Conservation (phyloP, 2,329 filamentous ascomycete species). For the Phialophora macrospora region DNA sequence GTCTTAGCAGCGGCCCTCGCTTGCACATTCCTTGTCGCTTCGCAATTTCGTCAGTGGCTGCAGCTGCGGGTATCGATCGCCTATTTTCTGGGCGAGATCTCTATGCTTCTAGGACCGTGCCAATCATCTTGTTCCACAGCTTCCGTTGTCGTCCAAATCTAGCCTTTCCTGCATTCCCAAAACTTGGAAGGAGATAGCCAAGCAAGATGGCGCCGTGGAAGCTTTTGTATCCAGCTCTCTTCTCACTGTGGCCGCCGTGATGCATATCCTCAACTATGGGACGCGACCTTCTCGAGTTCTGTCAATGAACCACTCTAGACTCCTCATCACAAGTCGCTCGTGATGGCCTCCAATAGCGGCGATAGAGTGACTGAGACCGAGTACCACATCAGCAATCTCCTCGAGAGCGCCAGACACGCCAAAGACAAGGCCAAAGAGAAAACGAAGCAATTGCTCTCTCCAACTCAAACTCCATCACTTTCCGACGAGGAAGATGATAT, state of each 20-base stretch:
- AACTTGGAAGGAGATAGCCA: conserved; percentile 14
- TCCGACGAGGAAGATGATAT: conserved; percentile 23
- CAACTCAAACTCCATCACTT: not conserved
- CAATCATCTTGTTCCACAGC: conserved; percentile 11
- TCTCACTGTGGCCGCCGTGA: not conserved
- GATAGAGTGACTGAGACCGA: conserved; percentile 21
- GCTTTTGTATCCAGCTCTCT: not conserved
- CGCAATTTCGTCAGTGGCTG: not conserved
- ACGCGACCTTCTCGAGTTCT: not conserved
- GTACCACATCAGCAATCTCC: conserved; percentile 21
- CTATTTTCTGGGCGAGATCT: conserved; percentile 8
- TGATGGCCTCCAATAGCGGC: conserved; percentile 10
- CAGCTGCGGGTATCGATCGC: not conserved
- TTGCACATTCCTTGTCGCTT: not conserved
- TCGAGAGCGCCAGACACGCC: conserved; percentile 21
- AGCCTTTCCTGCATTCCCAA: not conserved
- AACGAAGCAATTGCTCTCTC: conserved; percentile 22
- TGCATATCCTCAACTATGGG: not conserved
- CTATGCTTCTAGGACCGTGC: conserved; percentile 11
- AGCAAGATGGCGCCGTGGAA: conserved; percentile 5
- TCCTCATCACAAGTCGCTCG: not conserved
- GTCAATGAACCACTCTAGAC: not conserved
- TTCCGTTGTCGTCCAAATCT: not conserved
- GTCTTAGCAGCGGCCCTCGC: not conserved
- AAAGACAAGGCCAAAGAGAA: conserved; percentile 31